Base-by-base conservation (phyloP, 2,329 filamentous ascomycete species). In the Stemphylium vesicarium region DNA sequence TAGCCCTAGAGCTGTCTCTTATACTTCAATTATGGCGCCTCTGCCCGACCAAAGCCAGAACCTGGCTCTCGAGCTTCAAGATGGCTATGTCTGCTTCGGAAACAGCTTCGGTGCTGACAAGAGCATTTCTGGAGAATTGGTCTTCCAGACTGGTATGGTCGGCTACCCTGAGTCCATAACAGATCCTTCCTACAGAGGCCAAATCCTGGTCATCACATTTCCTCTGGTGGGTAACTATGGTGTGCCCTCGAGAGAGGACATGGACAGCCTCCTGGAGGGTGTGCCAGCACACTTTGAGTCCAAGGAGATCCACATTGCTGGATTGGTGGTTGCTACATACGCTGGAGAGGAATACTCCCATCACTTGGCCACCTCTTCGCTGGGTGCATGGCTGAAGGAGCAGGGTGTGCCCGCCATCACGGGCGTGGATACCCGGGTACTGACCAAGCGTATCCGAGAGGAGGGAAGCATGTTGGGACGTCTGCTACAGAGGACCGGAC, bases 121-220 rank as follows among this genome's bases (percentile, higher is more conserved):
- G 85, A 96, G 91, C 81, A 87, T 96, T 72, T 90, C 94, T 64
- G 95, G 95, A 77, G 95, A 99, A 83, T 84, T 99, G 76, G 95
- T 99, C 79, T 99, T 99, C 82, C 94, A 98, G 84, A 99, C 95
- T 54, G 95, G 95, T 78, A 96, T 98, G 93, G 95, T 98, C 68
- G 95, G 95, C 73, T 99, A 99, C 77, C 93, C 95, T 37, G 95
- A 99, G 82, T 96, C 89, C 42, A 84, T 95, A 68, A 94, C 91
- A 57, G 91, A 95, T 74, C 91, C 91, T 64, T 94, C 91, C 44
- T 94, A 95, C 79, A 88, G 90, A 44, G 91, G 91, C 59, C 94
- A 99, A 81, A 96, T 99, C 68, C 85, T 99, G 68, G 93, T 98
- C 78, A 88, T 98, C 71, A 99, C 94, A 49, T 97, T 96, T 77